Evolutionary conservation across 2,329 filamentous ascomycete species (phyloP), one percentile per base, ranked within the genome.

Genomic region (Monilinia fructicola): DNA sequence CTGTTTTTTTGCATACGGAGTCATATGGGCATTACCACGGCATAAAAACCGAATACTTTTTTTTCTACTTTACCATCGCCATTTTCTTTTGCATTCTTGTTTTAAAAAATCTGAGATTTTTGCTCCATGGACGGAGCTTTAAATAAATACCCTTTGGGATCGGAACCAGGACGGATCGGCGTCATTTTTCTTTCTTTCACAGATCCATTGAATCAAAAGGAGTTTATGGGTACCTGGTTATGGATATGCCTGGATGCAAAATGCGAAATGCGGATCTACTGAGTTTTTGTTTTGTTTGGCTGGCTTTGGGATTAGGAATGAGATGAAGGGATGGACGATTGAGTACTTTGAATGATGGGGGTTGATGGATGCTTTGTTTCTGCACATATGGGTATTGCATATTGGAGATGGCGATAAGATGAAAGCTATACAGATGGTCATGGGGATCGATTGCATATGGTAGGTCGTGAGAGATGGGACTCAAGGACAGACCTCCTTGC

Each of bases 61-160:
- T 7, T 46, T 59, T 60, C 14, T 26, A 26, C 7, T 42, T 56
- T 7, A 26, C n/a, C 18, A 42, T n/a, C 21, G 18, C 3, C 14
- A 40, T 48, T 59, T 59, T n/a, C 28, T 35, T 50, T 38, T 61
- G 31, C 58, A 26, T 38, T 50, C 21, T 50, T 61, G 14, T 38
- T 61, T 61, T 58, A 38, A 44, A 61, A 50, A 61, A 50, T 50
- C n/a, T 52, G 44, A 61, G 18, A 26, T 38, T 31, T 35, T 61
- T 61, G n/a, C 46, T 50, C 58, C 58, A 18, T 21, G 44, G 44
- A 61, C 38, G 58, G 58, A 50, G 58, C n/a, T 61, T 61, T 14
- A 14, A 61, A 14, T 50, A 61, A 61, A 61, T 61, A 61, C 58
- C 58, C 58, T 61, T 61, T 61, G 44, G 44, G 31, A 61, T 50